These are phyloP conservation scores for Chaetomium fimeti DNA, from an alignment of 495 filamentous ascomycete genomes.

Conservation along the genomic window DNA sequence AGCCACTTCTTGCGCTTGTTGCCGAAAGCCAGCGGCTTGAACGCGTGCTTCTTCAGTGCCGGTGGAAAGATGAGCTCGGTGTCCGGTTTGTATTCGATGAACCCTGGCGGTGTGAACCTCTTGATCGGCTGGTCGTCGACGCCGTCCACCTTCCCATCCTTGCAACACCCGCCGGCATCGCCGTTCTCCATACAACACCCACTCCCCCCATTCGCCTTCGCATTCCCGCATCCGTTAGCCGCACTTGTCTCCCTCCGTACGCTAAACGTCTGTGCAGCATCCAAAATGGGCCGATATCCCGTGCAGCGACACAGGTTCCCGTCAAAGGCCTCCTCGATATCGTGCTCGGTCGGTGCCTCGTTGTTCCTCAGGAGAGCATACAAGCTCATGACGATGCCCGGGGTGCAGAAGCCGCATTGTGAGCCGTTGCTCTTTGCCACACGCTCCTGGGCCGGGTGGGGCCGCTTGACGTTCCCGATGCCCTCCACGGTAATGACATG, in stretches of 20 bases:
- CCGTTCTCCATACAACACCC: constrained; percentile 68
- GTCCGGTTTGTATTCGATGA: constrained; percentile 89
- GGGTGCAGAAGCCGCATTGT: constrained; percentile 86
- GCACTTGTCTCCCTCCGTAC: constrained; percentile 11
- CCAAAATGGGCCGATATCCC: constrained; percentile 89
- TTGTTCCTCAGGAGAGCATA: constrained; percentile 81
- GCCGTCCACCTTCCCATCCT: constrained; percentile 47
- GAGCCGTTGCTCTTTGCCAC: constrained; percentile 72
- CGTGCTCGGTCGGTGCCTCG: constrained; percentile 63
- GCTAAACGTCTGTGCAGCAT: constrained; percentile 79
- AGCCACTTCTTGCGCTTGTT: constrained; percentile 96
- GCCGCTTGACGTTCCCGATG: constrained; percentile 84
- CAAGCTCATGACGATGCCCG: constrained; percentile 94
- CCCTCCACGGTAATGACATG: constrained; percentile 98
- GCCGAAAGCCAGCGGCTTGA: constrained; percentile 80
- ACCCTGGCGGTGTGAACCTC: constrained; percentile 74
- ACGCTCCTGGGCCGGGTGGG: constrained; percentile 89
- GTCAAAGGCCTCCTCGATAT: constrained; percentile 88
- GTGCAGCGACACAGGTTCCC: constrained; percentile 96
- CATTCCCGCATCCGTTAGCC: constrained; percentile 54
- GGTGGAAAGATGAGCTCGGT: constrained; percentile 96
- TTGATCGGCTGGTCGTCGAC: constrained; percentile 56
- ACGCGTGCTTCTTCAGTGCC: constrained; percentile 73
- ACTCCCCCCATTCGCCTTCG: constrained; percentile 58
- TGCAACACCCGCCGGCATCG: constrained; percentile 63